Conservation (phyloP, 345 rosid species). For the Sonneratia caseolaris region DNA sequence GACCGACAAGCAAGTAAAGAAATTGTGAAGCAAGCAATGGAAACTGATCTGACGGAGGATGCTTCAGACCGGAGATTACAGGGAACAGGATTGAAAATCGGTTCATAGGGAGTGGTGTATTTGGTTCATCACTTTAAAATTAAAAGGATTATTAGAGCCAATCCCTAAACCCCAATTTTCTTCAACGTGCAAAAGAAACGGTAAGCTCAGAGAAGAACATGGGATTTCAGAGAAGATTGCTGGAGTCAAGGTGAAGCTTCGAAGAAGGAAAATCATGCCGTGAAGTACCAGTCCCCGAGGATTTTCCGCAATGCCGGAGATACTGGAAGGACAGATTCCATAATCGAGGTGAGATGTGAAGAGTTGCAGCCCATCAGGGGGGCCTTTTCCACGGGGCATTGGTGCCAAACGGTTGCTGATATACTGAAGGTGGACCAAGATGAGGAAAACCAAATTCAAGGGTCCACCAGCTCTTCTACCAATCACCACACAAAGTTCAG, state of each 20-base stretch:
- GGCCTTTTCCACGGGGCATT: conserved; percentile 12
- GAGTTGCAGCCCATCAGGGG: conserved; percentile 8
- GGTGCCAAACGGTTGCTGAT: conserved; percentile 32
- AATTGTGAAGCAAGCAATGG: no score
- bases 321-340: neutral
- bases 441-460: conserved; percentile 7
- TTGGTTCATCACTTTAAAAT: no score
- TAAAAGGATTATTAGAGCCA: no score
- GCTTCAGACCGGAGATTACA: no score
- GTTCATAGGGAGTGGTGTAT: no score
- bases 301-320: neutral
- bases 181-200: no score
- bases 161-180: no score
- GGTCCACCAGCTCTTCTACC: neutral
- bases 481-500: conserved; percentile 14
- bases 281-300: conserved; percentile 21
- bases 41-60: no score
- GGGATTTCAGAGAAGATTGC: no score
- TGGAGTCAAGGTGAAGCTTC: neutral
- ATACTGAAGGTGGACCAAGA: conserved; percentile 22
- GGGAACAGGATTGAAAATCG: no score
- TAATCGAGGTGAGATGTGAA: conserved; percentile 4
- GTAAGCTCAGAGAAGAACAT: no score
- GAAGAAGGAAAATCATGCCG: neutral
- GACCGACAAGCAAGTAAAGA: no score